Percentiles rank a stretch among this genome's conserved stretches.
These are phyloP conservation scores for Gymnopilus dilepis DNA, from an alignment of 768 basidiomycete genomes.

Conservation along the genomic window DNA sequence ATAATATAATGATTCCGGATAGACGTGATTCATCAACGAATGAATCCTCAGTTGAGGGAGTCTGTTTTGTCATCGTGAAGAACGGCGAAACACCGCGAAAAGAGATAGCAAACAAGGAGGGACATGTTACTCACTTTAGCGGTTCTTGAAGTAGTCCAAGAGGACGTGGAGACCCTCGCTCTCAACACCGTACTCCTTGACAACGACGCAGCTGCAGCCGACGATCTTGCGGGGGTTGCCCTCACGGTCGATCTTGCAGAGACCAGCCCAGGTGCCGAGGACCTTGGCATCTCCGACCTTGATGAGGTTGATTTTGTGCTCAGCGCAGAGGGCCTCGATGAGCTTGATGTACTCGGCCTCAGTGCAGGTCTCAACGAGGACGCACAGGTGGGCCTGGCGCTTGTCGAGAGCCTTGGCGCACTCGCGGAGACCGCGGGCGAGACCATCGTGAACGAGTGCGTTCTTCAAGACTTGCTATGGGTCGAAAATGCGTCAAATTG, in stretches of 20 bases:
- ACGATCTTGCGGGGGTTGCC: conserved; percentile 98
- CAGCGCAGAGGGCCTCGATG: conserved; percentile 98
- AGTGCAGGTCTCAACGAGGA: conserved; percentile 98
- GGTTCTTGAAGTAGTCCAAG: conserved; percentile 96
- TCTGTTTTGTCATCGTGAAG: conserved; percentile 81
- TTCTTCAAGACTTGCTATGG: conserved; percentile 97
- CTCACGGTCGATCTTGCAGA: conserved; percentile 99
- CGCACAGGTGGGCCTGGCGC: conserved; percentile 97
- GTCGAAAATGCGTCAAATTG: conserved; percentile 13
- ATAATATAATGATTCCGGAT: conserved; percentile 88
- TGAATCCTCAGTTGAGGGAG: conserved; percentile 87
- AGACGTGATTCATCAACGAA: conserved; percentile 76
- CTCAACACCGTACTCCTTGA: conserved; percentile 97
- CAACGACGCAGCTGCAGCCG: conserved; percentile 92
- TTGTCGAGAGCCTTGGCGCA: conserved; percentile 98
- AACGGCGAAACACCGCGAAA: conserved; percentile 14
- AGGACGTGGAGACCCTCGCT: conserved; percentile 94
- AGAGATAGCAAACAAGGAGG: conserved; percentile 20
- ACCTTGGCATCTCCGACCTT: conserved; percentile 98
- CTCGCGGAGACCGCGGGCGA: conserved; percentile 97
- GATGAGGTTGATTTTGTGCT: conserved; percentile 99
- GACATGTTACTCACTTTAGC: conserved; percentile 53
- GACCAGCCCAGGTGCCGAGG: conserved; percentile 97
- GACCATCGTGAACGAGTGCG: conserved; percentile 96
- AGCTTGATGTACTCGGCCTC: conserved; percentile 99